Base-by-base conservation (phyloP, 2,329 filamentous ascomycete species). In the Zymoseptoria crescenta region DNA sequence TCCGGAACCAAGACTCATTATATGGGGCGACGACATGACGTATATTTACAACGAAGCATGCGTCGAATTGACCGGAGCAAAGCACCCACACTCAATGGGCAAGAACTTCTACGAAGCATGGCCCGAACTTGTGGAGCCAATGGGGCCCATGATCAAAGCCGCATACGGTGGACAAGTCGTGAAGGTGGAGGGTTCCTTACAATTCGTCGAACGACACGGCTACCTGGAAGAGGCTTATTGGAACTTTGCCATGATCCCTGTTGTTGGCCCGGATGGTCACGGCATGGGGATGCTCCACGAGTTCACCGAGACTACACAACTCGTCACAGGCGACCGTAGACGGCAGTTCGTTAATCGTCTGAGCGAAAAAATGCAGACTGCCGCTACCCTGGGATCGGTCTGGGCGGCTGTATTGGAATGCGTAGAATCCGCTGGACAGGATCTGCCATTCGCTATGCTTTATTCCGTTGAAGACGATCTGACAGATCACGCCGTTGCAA, bases 1-100 rank as follows among this genome's bases (percentile, higher is more conserved):
- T 53, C 69, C 70, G 1, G 59, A 69, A 24, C 69, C 70, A 8
- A 64, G 70, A 3, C 55, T 70, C 24, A 29, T 73, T 3, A 56
- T 72, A 5, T 71, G 66, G 72, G 74, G 75, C 7, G 60, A 70
- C 6, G 66, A 72, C 1, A 68, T 72, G 50, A 65, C 62, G 0
- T 65, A 69, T 30, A 61, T 71, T 13, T 70, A 71, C 61, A 71
- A 71, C 59, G 69, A 69, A 51, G 63, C 66, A 6, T 68, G 65
- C 35, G 62, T 67, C 8, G 65, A 64, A 8, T 24, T 71, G 4
- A 67, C 67, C 21, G 67, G 62, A 10, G 52, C 57, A 1, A 67
- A 66, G 56, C 68, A 71, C 54, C 68, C 69, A 1, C 49, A 48
- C 5, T 61, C 56, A 27, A 55, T 70, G 20, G 69, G 68, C 4